Percentiles rank a stretch among this genome's conserved stretches.
phyloP scores from a whole-genome alignment of 129 eudicot genomes.

The Cynara cardunculus region DNA sequence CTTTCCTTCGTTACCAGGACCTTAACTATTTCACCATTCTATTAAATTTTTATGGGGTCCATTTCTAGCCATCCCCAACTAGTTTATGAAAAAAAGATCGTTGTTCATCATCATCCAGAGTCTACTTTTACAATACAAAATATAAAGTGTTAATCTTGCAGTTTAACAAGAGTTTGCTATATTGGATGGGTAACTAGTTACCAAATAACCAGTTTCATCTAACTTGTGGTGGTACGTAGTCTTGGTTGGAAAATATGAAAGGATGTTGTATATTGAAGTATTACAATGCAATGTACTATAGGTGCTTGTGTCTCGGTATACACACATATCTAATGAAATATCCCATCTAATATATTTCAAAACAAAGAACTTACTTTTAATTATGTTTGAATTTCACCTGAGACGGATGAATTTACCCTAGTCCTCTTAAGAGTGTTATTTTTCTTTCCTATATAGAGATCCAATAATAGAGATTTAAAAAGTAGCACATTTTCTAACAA shows the following conservation, averaged over 20 bases:
- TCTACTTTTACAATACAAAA: background rate
- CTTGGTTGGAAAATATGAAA: too few relatives aligned
- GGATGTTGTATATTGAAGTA: too few relatives aligned
- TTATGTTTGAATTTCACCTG: background rate
- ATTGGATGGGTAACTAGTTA: too few relatives aligned
- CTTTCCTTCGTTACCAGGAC: too few relatives aligned
- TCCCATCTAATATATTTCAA: background rate
- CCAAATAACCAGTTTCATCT: too few relatives aligned
- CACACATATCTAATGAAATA: background rate
- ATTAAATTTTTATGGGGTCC: too few relatives aligned
- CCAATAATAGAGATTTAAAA: background rate
- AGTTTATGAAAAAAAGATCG: too few relatives aligned
- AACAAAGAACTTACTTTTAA: background rate
- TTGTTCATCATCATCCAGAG: background rate
- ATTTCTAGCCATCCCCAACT: too few relatives aligned
- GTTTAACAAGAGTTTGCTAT: background rate
- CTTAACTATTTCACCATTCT: too few relatives aligned
- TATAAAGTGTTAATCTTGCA: background rate
- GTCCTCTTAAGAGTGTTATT: background rate
- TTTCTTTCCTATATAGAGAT: background rate
- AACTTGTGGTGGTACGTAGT: too few relatives aligned
- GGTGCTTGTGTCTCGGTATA: background rate
- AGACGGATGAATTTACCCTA: background rate
- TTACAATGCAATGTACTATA: too few relatives aligned
- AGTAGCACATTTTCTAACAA: background rate